Evolutionary conservation across 148 eudicot genomes (phyloP).

Genomic region (Spergularia bocconei): DNA sequence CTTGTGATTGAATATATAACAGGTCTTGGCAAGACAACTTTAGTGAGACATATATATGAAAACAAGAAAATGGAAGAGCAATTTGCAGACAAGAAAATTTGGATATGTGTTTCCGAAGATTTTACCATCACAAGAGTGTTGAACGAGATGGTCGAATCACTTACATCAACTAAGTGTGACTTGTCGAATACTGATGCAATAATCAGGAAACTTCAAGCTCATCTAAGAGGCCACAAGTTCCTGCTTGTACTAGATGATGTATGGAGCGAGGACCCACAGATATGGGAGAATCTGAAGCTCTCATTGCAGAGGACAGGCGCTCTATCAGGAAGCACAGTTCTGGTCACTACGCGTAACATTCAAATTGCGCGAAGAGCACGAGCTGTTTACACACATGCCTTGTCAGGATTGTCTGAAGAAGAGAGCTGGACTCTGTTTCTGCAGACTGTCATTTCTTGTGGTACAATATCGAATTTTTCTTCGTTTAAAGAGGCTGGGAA

Average conservation of each 20-base stretch:
- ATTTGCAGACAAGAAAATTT: background rate
- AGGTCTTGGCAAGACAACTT: constrained; percentile 14
- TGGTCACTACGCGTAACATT: constrained; percentile 4
- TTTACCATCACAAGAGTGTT: background rate
- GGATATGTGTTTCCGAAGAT: constrained; percentile 4
- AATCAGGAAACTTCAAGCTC: background rate
- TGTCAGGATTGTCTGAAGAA: constrained; percentile 5
- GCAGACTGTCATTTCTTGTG: background rate
- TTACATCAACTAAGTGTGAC: constrained; percentile 3
- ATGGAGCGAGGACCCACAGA: background rate
- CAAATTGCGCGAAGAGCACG: background rate
- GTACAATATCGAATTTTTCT: background rate
- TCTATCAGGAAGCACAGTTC: background rate
- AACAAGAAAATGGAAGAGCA: background rate
- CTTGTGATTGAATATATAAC: background rate
- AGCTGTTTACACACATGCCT: background rate
- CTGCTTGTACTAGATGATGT: constrained; percentile 26
- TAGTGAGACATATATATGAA: constrained; percentile 3
- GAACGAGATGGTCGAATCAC: constrained; percentile 6
- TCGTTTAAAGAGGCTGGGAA: background rate
- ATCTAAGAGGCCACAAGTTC: constrained; percentile 1
- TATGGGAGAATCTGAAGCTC: background rate
- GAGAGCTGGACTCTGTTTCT: constrained; percentile 18
- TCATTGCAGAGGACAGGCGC: constrained; percentile 6
- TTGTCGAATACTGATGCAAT: background rate